Evolutionary conservation across 176 grass and related monocot genomes (phyloP), one percentile per base, ranked within the genome.

Genomic region (Bromus sterilis): DNA sequence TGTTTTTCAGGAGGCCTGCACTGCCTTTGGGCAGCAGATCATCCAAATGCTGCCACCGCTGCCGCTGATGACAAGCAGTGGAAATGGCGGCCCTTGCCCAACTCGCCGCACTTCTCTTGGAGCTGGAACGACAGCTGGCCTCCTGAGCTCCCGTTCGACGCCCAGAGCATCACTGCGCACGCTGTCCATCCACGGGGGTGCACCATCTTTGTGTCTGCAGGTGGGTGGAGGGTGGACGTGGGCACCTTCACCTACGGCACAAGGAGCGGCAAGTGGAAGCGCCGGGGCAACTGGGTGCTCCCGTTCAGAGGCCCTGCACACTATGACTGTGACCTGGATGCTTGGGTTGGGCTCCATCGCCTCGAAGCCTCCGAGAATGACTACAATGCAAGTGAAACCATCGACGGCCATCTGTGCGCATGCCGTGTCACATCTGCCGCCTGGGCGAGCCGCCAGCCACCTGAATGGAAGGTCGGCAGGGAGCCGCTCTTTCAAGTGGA

Each of bases 331-430:
- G 64, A 39, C 34, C 21, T 68, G 21, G 35, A 68, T 35, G 21
- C 65, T 8, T 68, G 66, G 37, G 66, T 70, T 6, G 23, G 37
- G n/a, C 23, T 70, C 37, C 66, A 70, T 11, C 36, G 2, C 23
- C 2, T 13, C 66, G 1, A 40, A n/a, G 0, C 1, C n/a, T n/a
- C 9, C 20, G 0, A 10, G 0, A 5, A 4, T 23, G 35, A 1
- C 11, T 4, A 2, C 5, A 29, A 36, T 10, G 29, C 25, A 3
- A 4, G 3, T 9, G 14, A 65, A 21, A 25, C 20, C 5, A 69
- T n/a, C 35, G 66, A 69, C 36, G 5, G 11, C 9, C 66, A 41
- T 35, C 39, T 71, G 23, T 71, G 12, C 23, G 23, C 39, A 23
- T 71, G 37, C 23, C 67, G 66, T 0, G 23, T 70, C 66, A 26